Evolutionary conservation across 805 yeast genomes (phyloP), one percentile per base, ranked within the genome.

Genomic region (Suhomyces vadensis): DNA sequence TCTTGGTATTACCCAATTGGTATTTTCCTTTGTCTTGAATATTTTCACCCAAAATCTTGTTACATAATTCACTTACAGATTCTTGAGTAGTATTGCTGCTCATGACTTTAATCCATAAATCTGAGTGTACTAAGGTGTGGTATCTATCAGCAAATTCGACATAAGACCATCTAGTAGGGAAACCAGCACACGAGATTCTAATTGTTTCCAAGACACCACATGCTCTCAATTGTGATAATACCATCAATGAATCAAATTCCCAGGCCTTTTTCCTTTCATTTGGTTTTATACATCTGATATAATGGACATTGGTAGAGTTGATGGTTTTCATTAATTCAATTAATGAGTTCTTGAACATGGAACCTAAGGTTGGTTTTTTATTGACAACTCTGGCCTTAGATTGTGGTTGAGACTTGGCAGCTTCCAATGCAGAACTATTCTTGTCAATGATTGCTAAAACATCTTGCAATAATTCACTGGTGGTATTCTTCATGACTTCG

Each of bases 181-280:
- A 92, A 31, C 99, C 99, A 40, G 96, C 97, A 70, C 97, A 91
- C 1, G 97, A 91, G 38, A 92, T 92, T 58, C 96, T 76, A 60
- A 92, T 92, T 1, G 99, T 94, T 64, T 94, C 99, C 54, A 92
- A 74, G 37, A 92, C 98, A 85, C 99, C 99, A 75, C 99, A 92
- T 5, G 99, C 99, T 63, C 99, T 81, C 50, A 92, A 76, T 67
- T 92, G 99, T 5, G 95, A 85, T 48, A 94, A 75, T 10, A 92
- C 98, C 97, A 92, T 91, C 35, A 90, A 77, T 11, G 95, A 89
- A 59, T 90, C 96, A 66, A 92, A 92, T 63, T 83, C 85, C 98
- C 99, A 92, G 1, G 98, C 96, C 49, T 81, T 84, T 66, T 94
- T 92, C 51, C 82, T 83, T 58, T 90, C 97, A 64, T 92, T 92